Percentiles rank a stretch among this genome's conserved stretches.
These are phyloP conservation scores for Daedaleopsis nitida DNA, from an alignment of 768 basidiomycete species.

Conservation along the genomic window DNA sequence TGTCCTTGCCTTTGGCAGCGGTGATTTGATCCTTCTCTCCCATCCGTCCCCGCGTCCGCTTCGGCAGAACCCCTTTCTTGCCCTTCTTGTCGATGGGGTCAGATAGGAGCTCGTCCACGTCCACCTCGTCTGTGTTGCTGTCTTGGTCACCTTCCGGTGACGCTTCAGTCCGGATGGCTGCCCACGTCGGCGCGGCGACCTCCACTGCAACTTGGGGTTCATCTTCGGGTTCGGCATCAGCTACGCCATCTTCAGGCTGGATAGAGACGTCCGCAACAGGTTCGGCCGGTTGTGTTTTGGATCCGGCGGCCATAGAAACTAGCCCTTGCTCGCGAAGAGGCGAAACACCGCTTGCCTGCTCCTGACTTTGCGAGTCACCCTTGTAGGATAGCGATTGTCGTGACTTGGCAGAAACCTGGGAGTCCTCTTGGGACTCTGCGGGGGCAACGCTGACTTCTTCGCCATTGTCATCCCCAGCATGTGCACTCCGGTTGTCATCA, in stretches of 20 bases:
- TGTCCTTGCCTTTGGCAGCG: background rate
- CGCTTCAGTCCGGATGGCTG: background rate
- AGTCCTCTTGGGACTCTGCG: background rate
- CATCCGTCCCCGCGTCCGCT: background rate
- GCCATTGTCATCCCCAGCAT: background rate
- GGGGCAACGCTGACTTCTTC: background rate
- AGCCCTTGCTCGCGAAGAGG: background rate
- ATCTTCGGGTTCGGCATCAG: background rate
- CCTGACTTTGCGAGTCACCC: slow-evolving; percentile 20
- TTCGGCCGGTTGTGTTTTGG: no score
- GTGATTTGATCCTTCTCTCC: background rate
- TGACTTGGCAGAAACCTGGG: slow-evolving; percentile 3
- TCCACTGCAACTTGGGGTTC: background rate
- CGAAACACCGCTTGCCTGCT: background rate
- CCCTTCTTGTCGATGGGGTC: background rate
- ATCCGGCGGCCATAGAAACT: no score
- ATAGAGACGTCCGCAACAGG: no score
- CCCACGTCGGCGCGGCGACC: background rate
- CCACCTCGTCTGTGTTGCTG: slow-evolving; percentile 7
- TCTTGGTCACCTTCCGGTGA: background rate
- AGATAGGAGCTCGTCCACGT: slow-evolving; percentile 16
- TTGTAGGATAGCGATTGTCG: slow-evolving; percentile 23
- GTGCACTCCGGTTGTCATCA: background rate
- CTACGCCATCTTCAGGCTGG: background rate
- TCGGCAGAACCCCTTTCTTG: background rate